phyloP scores from a whole-genome alignment of 2,329 filamentous ascomycete species.

The Alternaria postmessia region DNA sequence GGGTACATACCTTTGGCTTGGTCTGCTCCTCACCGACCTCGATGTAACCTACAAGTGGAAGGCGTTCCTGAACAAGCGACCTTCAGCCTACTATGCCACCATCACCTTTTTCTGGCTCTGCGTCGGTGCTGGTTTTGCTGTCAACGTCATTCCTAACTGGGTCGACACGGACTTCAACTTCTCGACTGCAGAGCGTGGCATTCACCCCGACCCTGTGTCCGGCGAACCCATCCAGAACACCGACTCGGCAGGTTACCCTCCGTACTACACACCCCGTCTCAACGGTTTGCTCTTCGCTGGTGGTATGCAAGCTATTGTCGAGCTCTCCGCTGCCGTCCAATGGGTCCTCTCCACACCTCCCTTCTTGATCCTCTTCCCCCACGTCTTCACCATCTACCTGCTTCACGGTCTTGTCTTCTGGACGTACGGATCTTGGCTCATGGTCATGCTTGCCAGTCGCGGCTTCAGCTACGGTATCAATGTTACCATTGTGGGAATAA shows the following conservation, averaged over 20 bases:
- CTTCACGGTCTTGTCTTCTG: conserved; percentile 60
- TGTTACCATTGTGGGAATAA: conserved; percentile 47
- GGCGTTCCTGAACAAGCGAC: conserved; percentile 48
- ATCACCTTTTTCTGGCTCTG: conserved; percentile 42
- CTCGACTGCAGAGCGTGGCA: conserved; percentile 51
- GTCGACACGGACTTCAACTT: conserved; percentile 46
- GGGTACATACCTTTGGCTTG: conserved; percentile 58
- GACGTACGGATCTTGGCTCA: conserved; percentile 51
- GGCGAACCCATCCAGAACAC: conserved; percentile 51
- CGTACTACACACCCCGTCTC: conserved; percentile 56
- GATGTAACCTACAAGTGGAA: conserved; percentile 58
- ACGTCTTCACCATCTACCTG: conserved; percentile 61
- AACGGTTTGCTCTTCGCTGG: conserved; percentile 55
- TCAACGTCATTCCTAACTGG: conserved; percentile 51
- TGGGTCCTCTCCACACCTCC: conserved; percentile 52
- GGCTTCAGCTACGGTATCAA: conserved; percentile 46
- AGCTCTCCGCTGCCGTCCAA: conserved; percentile 50
- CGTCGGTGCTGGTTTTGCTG: conserved; percentile 44
- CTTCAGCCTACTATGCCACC: conserved; percentile 50
- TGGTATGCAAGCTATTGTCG: conserved; percentile 50
- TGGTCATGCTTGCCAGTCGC: conserved; percentile 43
- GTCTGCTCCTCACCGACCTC: conserved; percentile 56
- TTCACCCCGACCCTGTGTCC: conserved; percentile 54
- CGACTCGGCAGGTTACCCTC: conserved; percentile 48
- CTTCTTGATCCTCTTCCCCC: conserved; percentile 56